These are phyloP conservation scores for Dacryopinax spathularia DNA, from an alignment of 768 basidiomycete genomes.

Conservation along the genomic window DNA sequence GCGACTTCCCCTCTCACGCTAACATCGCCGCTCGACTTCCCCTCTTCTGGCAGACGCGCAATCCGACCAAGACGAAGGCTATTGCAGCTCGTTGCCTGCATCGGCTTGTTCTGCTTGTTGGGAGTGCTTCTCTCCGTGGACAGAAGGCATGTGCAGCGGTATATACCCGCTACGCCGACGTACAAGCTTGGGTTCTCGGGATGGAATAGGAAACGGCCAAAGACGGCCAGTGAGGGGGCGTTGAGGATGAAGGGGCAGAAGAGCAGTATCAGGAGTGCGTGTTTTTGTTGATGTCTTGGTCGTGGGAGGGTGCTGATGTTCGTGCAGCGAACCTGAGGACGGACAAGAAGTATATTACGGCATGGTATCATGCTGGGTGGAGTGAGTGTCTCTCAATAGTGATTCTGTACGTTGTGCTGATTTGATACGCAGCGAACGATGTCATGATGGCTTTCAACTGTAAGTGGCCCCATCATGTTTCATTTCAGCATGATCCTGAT, in stretches of 20 bases:
- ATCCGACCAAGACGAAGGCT: not conserved
- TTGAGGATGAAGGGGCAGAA: constrained; percentile 1
- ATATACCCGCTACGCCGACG: not conserved
- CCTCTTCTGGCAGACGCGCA: not conserved
- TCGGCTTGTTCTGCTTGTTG: not conserved
- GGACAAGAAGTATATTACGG: not conserved
- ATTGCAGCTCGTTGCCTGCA: not conserved
- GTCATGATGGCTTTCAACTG: constrained; percentile 14
- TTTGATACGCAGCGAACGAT: constrained; percentile 10
- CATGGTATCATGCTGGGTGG: not conserved
- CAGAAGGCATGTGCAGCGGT: not conserved
- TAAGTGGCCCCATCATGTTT: not conserved
- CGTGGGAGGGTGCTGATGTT: not conserved
- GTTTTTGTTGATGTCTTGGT: not conserved
- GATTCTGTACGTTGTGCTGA: not conserved
- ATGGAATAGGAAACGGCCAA: not conserved
- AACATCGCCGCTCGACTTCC: not conserved
- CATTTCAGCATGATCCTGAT: not conserved
- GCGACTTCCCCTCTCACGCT: not conserved
- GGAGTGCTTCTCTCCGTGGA: not conserved
- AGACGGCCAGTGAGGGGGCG: not conserved
- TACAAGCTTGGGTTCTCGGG: not conserved
- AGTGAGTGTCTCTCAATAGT: not conserved
- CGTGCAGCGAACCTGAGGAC: not conserved
- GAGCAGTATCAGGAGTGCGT: constrained; percentile 1